These are phyloP conservation scores for Venturia nashicola DNA, from an alignment of 2,329 filamentous ascomycete genomes.

Conservation along the genomic window DNA sequence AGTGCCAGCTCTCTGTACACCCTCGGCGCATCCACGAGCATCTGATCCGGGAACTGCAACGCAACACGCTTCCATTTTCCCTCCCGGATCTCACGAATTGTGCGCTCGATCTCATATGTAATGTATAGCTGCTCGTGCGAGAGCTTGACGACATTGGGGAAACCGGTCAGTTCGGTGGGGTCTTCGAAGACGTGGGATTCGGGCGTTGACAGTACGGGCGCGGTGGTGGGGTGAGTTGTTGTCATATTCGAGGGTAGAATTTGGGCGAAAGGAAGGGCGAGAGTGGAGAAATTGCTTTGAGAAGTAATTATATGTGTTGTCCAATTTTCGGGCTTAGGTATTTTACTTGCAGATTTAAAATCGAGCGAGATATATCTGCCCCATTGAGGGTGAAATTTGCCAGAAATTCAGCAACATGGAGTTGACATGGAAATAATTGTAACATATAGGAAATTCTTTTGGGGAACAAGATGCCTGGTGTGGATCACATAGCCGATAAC, in stretches of 20 bases:
- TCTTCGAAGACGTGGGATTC: conserved; percentile 49
- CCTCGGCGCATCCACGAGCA: conserved; percentile 74
- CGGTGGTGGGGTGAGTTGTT: conserved; percentile 13
- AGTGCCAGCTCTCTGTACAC: conserved; percentile 57
- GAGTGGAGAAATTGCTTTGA: background rate
- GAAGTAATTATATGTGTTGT: background rate
- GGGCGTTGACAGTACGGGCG: conserved; percentile 51
- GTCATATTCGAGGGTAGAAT: background rate
- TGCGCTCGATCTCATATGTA: conserved; percentile 78
- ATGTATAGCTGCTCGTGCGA: conserved; percentile 59
- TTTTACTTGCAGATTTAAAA: background rate
- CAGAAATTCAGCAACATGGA: background rate
- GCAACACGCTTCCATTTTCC: conserved; percentile 67
- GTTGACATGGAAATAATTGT: background rate
- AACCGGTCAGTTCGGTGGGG: conserved; percentile 26
- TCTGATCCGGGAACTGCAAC: conserved; percentile 89
- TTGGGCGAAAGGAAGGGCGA: background rate
- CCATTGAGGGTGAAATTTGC: background rate
- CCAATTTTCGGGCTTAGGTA: background rate
- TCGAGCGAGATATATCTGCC: background rate
- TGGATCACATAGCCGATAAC: background rate
- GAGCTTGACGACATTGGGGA: conserved; percentile 23
- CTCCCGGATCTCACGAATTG: conserved; percentile 59
- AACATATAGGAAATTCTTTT: too few relatives aligned
- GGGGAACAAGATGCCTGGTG: background rate